These are phyloP conservation scores for Phytophthora constricta DNA, from an alignment of 352 stramenopile genomes.

Conservation along the genomic window DNA sequence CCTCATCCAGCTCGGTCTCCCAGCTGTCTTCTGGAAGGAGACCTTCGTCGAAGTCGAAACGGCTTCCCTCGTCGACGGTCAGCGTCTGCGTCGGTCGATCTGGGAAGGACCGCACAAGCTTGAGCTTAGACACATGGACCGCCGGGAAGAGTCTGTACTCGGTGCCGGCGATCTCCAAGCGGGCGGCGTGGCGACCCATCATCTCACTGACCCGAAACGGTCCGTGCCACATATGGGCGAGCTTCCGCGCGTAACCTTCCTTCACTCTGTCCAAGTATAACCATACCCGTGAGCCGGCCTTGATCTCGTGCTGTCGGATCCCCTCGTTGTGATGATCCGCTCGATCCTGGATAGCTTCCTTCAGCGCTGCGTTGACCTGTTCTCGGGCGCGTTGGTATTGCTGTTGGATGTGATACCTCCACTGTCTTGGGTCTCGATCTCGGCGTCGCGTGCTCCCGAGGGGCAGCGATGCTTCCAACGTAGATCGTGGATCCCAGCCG, in stretches of 20 bases:
- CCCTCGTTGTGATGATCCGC: constrained; percentile 6
- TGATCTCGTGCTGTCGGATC: background rate
- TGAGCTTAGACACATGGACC: too few relatives aligned
- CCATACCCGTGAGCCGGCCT: constrained; percentile 19
- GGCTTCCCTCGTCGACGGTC: background rate
- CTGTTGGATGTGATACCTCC: background rate
- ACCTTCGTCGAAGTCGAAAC: constrained; percentile 30
- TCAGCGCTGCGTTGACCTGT: constrained; percentile 1
- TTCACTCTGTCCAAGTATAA: constrained; percentile 31
- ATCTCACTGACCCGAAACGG: too few relatives aligned
- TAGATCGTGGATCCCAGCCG: constrained; percentile 22
- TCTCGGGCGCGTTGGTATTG: too few relatives aligned
- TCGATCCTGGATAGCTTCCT: constrained; percentile 6
- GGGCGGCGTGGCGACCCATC: too few relatives aligned
- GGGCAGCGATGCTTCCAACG: constrained; percentile 1
- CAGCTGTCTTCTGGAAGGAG: constrained; percentile 19
- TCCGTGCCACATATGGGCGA: too few relatives aligned
- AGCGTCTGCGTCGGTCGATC: constrained; percentile 1
- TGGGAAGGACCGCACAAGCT: background rate
- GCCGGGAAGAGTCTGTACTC: too few relatives aligned
- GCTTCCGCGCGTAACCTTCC: too few relatives aligned
- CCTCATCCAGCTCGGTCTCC: background rate
- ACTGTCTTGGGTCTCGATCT: background rate
- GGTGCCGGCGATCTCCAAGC: too few relatives aligned
- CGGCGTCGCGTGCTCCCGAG: background rate